These are phyloP conservation scores for Pythium pyrilobum DNA, from an alignment of 352 stramenopile genomes.

Conservation along the genomic window DNA sequence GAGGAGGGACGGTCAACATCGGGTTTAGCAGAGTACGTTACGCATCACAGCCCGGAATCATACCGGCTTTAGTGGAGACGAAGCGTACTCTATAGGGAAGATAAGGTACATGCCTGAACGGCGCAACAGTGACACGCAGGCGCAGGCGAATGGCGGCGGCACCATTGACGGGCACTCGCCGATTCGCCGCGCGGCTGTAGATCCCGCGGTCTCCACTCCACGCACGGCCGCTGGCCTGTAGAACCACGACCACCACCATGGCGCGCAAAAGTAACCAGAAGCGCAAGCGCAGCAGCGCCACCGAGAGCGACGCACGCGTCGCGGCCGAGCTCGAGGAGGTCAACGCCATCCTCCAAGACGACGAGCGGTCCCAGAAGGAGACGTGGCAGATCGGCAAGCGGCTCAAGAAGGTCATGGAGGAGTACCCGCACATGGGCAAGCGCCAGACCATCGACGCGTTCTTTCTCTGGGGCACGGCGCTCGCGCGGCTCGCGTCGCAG, in stretches of 20 bases:
- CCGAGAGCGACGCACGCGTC: constrained; percentile 14
- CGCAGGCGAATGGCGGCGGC: not conserved
- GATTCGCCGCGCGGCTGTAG: no score
- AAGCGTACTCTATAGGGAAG: no score
- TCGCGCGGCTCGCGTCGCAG: constrained; percentile 63
- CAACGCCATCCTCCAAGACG: constrained; percentile 32
- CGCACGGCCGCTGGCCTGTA: not conserved
- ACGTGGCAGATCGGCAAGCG: constrained; percentile 85
- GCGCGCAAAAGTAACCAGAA: constrained; percentile 14
- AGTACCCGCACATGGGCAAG: constrained; percentile 38
- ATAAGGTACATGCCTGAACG: no score
- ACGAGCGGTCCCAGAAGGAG: constrained; percentile 38
- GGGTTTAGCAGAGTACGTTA: no score
- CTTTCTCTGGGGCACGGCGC: constrained; percentile 76
- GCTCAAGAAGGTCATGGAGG: constrained; percentile 74
- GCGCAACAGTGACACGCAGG: constrained; percentile 1
- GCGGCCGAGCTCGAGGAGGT: constrained; percentile 25
- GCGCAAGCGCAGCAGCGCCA: constrained; percentile 13
- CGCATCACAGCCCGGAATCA: no score
- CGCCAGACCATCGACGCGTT: constrained; percentile 64
- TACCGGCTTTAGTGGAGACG: no score
- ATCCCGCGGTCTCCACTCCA: not conserved
- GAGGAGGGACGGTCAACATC: no score
- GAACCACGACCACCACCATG: not conserved
- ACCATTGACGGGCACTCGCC: not conserved